Percentiles rank a stretch among this genome's conserved stretches.
These are phyloP conservation scores for Mariannaea sp. DNA, from an alignment of 2,329 filamentous ascomycete species.

Conservation along the genomic window DNA sequence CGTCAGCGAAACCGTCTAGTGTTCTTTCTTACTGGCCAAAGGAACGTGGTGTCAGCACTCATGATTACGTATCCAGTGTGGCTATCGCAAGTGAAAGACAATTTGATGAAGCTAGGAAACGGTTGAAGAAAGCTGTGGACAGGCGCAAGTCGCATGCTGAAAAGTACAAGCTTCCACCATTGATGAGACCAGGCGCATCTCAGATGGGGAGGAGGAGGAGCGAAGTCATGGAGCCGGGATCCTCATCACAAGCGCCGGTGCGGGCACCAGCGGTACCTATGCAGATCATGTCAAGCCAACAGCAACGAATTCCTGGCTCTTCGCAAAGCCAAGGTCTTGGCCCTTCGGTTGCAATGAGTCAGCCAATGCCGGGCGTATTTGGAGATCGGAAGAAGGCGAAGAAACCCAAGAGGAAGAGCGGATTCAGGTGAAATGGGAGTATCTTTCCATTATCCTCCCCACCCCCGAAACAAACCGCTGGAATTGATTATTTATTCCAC, in stretches of 20 bases:
- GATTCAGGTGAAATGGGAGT: slow-evolving; percentile 43
- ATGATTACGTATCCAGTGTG: slow-evolving; percentile 47
- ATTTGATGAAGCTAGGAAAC: slow-evolving; percentile 42
- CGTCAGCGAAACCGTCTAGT: slow-evolving; percentile 35
- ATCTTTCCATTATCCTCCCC: no score
- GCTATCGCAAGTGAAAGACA: slow-evolving; percentile 43
- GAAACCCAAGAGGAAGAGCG: slow-evolving; percentile 50
- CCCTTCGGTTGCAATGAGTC: slow-evolving; percentile 50
- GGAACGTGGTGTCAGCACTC: slow-evolving; percentile 42
- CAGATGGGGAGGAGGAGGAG: slow-evolving; percentile 22
- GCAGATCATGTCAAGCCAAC: slow-evolving; percentile 46
- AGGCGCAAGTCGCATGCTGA: slow-evolving; percentile 43
- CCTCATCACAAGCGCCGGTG: slow-evolving; percentile 23
- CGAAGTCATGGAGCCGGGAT: slow-evolving; percentile 22
- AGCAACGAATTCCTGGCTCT: slow-evolving; percentile 38
- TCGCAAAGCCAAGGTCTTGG: slow-evolving; percentile 42
- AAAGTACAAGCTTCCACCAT: slow-evolving; percentile 41
- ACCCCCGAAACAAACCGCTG: no score
- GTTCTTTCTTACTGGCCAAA: slow-evolving; percentile 48
- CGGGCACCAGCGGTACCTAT: slow-evolving; percentile 26
- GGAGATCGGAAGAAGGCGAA: slow-evolving; percentile 51
- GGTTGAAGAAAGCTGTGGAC: slow-evolving; percentile 41
- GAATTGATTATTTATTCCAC: no score
- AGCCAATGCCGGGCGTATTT: slow-evolving; percentile 52
- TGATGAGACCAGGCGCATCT: slow-evolving; percentile 35